phyloP scores from a whole-genome alignment of 2,329 filamentous ascomycete genomes.

The Botrytis aclada region DNA sequence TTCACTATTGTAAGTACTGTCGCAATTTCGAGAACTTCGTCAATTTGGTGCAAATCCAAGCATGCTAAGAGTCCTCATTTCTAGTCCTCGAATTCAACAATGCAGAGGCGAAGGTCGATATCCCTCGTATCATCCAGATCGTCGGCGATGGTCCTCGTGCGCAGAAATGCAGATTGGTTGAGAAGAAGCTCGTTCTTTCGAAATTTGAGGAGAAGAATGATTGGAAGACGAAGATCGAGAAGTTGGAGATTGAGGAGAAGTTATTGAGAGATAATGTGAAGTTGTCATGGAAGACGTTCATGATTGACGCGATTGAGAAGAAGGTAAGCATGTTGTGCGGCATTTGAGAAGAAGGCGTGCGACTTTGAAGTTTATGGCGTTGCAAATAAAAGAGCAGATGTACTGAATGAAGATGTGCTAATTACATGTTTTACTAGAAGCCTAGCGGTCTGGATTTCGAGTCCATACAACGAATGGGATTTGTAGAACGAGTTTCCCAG shows the following conservation, averaged over 20 bases:
- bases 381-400: background rate
- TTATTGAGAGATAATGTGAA: background rate
- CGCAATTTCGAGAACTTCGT: too few species aligned
- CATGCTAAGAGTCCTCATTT: background rate
- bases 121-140: background rate
- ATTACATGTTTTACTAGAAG: background rate
- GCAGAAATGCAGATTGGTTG: background rate
- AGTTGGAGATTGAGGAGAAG: background rate
- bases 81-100: background rate
- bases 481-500: background rate
- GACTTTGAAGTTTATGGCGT: background rate
- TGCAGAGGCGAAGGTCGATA: background rate
- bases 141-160: background rate
- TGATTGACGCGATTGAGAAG: background rate
- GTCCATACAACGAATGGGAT: background rate
- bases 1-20: background rate
- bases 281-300: accelerated
- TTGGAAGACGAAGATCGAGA: background rate
- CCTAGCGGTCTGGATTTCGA: background rate
- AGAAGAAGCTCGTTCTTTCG: background rate
- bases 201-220: background rate
- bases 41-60: too few species aligned
- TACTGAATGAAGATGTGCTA: background rate
- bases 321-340: background rate
- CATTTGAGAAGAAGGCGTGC: background rate